phyloP scores from a whole-genome alignment of 2,329 filamentous ascomycete species.

The Colletotrichum eleusines region DNA sequence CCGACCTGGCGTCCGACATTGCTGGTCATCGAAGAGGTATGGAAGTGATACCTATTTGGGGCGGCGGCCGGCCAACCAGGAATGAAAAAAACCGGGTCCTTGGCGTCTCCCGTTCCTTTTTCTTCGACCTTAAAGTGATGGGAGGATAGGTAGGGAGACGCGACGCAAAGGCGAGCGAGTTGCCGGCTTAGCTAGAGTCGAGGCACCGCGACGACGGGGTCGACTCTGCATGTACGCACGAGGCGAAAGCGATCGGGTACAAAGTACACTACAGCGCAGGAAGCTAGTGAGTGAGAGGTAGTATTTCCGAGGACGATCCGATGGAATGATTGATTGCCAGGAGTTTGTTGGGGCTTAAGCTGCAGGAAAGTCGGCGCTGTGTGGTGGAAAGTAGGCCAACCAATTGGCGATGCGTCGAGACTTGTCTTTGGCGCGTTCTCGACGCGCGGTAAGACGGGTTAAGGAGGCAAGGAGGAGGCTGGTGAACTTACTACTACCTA shows the following conservation, averaged over 20 bases:
- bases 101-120: slow-evolving; percentile 22
- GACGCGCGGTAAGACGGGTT: slow-evolving; percentile 38
- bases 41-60: slow-evolving; percentile 13
- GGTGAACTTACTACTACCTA: too few species aligned
- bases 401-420: slow-evolving; percentile 37
- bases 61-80: slow-evolving; percentile 36
- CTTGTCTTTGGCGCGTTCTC: slow-evolving; percentile 38
- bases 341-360: slow-evolving; percentile 21
- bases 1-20: slow-evolving; percentile 40
- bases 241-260: slow-evolving; percentile 12
- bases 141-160: slow-evolving; percentile 16
- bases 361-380: slow-evolving; percentile 33
- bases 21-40: slow-evolving; percentile 38
- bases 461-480: slow-evolving; percentile 30
- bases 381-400: slow-evolving; percentile 33
- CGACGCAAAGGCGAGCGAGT: slow-evolving; percentile 20
- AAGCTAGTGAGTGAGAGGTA: slow-evolving; percentile 31
- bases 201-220: slow-evolving; percentile 30
- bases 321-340: slow-evolving; percentile 25
- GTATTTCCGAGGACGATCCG: slow-evolving; percentile 38
- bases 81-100: slow-evolving; percentile 36
- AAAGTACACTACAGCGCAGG: slow-evolving; percentile 4
- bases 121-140: slow-evolving; percentile 15
- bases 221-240: slow-evolving; percentile 31
- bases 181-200: slow-evolving; percentile 25